These are phyloP conservation scores for Diplodia intermedia DNA, from an alignment of 2,329 filamentous ascomycete genomes.

Conservation along the genomic window DNA sequence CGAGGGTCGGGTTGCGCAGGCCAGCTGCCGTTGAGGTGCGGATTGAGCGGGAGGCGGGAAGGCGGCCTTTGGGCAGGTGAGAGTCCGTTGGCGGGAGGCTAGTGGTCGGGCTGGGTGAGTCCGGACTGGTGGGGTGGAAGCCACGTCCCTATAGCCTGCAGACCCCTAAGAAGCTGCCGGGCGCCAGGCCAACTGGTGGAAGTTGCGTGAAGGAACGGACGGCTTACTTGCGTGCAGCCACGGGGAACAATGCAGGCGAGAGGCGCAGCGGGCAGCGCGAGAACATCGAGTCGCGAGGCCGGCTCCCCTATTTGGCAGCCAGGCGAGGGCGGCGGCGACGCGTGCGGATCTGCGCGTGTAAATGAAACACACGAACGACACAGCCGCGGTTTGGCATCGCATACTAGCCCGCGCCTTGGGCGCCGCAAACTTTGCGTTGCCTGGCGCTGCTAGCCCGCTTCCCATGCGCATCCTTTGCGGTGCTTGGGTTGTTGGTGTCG, in stretches of 20 bases:
- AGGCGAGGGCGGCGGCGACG: slow-evolving; percentile 18
- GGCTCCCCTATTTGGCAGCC: slow-evolving; percentile 30
- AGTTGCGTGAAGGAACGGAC: slow-evolving; percentile 28
- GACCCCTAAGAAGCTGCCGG: slow-evolving; percentile 19
- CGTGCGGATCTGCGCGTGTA: slow-evolving; percentile 21
- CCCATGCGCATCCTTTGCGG: not conserved
- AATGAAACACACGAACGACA: slow-evolving; percentile 31
- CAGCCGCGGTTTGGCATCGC: slow-evolving; percentile 31
- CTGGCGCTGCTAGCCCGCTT: not conserved
- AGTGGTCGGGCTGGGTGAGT: slow-evolving; percentile 7
- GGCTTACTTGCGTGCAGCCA: slow-evolving; percentile 29
- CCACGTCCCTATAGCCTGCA: slow-evolving; percentile 29
- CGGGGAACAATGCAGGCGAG: slow-evolving; percentile 23
- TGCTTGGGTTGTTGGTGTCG: slow-evolving; percentile 13
- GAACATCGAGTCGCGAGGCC: slow-evolving; percentile 22
- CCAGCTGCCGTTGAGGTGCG: slow-evolving; percentile 22
- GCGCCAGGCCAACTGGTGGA: slow-evolving; percentile 24
- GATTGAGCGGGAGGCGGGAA: slow-evolving; percentile 21
- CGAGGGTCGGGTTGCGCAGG: slow-evolving; percentile 18
- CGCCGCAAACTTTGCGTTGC: not conserved
- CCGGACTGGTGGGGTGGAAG: slow-evolving; percentile 21
- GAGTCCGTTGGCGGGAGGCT: slow-evolving; percentile 21
- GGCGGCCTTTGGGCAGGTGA: slow-evolving; percentile 4
- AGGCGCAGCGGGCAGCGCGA: slow-evolving; percentile 3
- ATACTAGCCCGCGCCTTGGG: slow-evolving; percentile 7